Evolutionary conservation across 2,329 filamentous ascomycete genomes (phyloP), one percentile per base, ranked within the genome.

Genomic region (Pseudocercospora vitis): DNA sequence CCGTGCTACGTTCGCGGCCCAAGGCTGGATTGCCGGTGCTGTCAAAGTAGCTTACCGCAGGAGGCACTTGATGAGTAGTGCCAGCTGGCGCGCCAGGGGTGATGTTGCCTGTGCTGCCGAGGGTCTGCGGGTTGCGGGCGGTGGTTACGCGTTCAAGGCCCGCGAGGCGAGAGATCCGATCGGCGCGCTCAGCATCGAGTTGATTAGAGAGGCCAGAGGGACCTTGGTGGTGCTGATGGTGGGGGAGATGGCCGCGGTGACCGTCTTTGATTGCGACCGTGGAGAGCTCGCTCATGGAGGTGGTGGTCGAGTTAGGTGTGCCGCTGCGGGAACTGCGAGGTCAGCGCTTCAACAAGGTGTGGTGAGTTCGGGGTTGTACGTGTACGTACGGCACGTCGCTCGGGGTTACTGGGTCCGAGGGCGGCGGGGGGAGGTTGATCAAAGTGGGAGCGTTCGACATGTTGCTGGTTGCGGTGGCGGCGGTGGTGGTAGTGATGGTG

Each of bases 251-350:
- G 59, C 92, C 92, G 56, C 90, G 88, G 68, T 96, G 90, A 64
- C 92, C 92, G 70, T 97, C 92, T 74, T 96, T 96, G 79, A 96
- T 96, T 48, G 92, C 92, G 9, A 90, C 94, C 14, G 92, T 96
- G 12, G 90, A 95, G 44, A 97, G 81, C 33, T 91, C 86, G 21
- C 90, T 96, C 66, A 97, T 86, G 48, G 91, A 95, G 9, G 91
- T 96, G 3, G 89, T 95, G 33, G 88, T 87, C 62, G 90, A 95
- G 61, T 94, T 96, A 2, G 92, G 92, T 2, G 92, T 97, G 66
- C 92, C 91, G 60, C 90, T 95, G 61, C 60, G 62, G 37, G 62
- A 65, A 57, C 55, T 56, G 52, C 18, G 23, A 28, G 37, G 55
- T 54, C 21, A 53, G 53, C 37, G 23, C 23, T 28, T 45, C 42